phyloP scores from a whole-genome alignment of 192 early-diverging fungal genomes.

The Podila minutissima region DNA sequence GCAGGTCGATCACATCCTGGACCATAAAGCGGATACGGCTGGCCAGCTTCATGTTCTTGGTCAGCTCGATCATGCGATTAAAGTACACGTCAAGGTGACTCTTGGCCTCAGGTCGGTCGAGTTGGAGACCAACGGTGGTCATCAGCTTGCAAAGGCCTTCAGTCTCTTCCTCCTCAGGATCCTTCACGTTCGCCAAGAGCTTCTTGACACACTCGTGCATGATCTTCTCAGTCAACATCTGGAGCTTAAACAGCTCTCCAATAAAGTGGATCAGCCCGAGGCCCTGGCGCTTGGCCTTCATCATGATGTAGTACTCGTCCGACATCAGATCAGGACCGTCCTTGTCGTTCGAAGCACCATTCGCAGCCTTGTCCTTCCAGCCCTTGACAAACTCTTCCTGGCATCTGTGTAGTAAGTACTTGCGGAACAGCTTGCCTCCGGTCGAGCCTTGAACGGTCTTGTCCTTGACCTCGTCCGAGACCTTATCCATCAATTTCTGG shows the following conservation, averaged over 20 bases:
- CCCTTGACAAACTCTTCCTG: slow-evolving; percentile 95
- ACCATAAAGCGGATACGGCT: slow-evolving; percentile 97
- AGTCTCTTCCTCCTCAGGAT: slow-evolving; percentile 94
- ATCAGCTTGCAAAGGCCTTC: slow-evolving; percentile 95
- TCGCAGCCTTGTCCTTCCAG: slow-evolving; percentile 85
- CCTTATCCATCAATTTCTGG: slow-evolving; percentile 76
- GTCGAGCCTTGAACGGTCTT: slow-evolving; percentile 65
- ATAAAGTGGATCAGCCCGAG: slow-evolving; percentile 95
- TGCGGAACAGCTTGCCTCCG: slow-evolving; percentile 85
- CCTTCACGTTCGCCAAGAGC: slow-evolving; percentile 74
- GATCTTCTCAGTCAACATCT: slow-evolving; percentile 93
- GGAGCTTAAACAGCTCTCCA: slow-evolving; percentile 93
- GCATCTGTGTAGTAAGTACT: slow-evolving; percentile 90
- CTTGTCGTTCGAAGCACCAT: slow-evolving; percentile 59
- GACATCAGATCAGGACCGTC: slow-evolving; percentile 75
- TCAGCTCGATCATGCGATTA: slow-evolving; percentile 80
- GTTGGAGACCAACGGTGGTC: slow-evolving; percentile 84
- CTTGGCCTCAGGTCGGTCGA: slow-evolving; percentile 67
- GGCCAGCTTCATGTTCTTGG: slow-evolving; percentile 70
- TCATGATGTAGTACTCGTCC: slow-evolving; percentile 83
- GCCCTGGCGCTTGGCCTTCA: slow-evolving; percentile 93
- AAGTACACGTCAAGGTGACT: slow-evolving; percentile 88
- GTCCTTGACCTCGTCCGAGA: slow-evolving; percentile 67
- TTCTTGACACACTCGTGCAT: slow-evolving; percentile 93
- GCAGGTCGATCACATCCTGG: slow-evolving; percentile 86